Evolutionary conservation across 2,329 filamentous ascomycete genomes (phyloP).

Genomic region (Orbilia ellipsospora): DNA sequence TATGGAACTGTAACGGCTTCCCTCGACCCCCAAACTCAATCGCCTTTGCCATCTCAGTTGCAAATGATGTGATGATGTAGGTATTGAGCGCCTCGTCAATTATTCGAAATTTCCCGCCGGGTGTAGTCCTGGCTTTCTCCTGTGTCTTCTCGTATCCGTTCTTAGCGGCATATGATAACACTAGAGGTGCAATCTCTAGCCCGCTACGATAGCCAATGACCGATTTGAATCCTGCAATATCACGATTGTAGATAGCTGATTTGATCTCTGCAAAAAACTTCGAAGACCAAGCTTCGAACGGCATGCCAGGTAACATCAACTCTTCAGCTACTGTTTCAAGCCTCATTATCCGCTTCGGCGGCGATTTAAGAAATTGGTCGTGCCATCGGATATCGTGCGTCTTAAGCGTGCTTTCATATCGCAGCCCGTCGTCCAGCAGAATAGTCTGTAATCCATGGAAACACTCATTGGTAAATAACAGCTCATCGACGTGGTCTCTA

Average conservation of each 20-base stretch:
- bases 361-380: slow-evolving; percentile 65
- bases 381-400: slow-evolving; percentile 74
- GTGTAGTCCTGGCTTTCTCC: slow-evolving; percentile 46
- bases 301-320: slow-evolving; percentile 65
- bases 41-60: slow-evolving; percentile 54
- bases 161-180: neutral
- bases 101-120: slow-evolving; percentile 60
- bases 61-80: slow-evolving; percentile 57
- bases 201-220: slow-evolving; percentile 85
- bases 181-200: slow-evolving; percentile 68
- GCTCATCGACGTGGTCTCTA: slow-evolving; percentile 63
- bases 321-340: slow-evolving; percentile 78
- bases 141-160: neutral
- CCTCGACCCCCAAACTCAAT: slow-evolving; percentile 67
- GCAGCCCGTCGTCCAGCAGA: slow-evolving; percentile 44
- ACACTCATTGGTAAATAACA: slow-evolving; percentile 72
- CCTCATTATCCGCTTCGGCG: slow-evolving; percentile 77
- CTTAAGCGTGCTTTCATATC: slow-evolving; percentile 60
- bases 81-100: slow-evolving; percentile 1
- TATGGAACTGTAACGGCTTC: slow-evolving; percentile 88
- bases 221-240: slow-evolving; percentile 83
- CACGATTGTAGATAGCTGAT: slow-evolving; percentile 71
- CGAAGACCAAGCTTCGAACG: slow-evolving; percentile 65
- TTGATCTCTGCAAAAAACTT: slow-evolving; percentile 69
- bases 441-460: slow-evolving; percentile 62